Percentiles rank a stretch among this genome's conserved stretches.
Evolutionary conservation across 2,329 filamentous ascomycete genomes (phyloP).

Genomic region (Colletotrichum orchidophilum): DNA sequence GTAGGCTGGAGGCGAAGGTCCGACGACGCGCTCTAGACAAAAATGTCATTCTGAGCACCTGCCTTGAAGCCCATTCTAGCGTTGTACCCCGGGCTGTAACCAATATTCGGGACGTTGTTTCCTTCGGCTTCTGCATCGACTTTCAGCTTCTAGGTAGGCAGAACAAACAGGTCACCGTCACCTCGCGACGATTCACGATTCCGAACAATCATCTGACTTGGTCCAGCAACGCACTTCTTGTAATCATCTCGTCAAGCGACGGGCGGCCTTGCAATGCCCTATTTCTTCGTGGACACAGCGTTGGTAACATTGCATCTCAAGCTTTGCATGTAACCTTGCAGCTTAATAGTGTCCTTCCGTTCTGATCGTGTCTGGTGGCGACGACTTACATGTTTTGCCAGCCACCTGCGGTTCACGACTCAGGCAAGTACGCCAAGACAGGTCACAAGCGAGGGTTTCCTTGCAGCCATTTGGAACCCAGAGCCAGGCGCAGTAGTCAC

Average conservation of each 20-base stretch:
- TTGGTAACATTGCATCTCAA: constrained; percentile 58
- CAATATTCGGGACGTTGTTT: constrained; percentile 44
- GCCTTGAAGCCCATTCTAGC: constrained; percentile 45
- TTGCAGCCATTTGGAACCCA: constrained; percentile 43
- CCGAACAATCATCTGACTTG: constrained; percentile 62
- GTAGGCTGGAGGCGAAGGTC: not conserved
- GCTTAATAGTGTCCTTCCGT: not conserved
- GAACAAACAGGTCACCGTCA: not conserved
- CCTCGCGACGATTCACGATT: constrained; percentile 44
- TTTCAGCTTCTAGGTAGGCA: not conserved
- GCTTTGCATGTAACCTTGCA: constrained; percentile 54
- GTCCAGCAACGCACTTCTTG: constrained; percentile 53
- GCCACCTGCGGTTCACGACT: constrained; percentile 23
- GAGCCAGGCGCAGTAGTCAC: constrained; percentile 44
- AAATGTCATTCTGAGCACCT: constrained; percentile 45
- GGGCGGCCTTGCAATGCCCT: constrained; percentile 52
- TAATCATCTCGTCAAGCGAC: constrained; percentile 52
- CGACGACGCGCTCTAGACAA: not conserved
- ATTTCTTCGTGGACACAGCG: constrained; percentile 48
- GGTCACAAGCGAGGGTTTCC: not conserved
- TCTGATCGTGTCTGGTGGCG: not conserved
- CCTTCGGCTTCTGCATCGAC: constrained; percentile 41
- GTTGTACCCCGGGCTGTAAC: constrained; percentile 44
- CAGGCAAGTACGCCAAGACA: not conserved
- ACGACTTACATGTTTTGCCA: constrained; percentile 36